Percentiles rank a stretch among this genome's conserved stretches.
phyloP scores from a whole-genome alignment of 2,329 filamentous ascomycete genomes.

The Keithomyces neogunnii region DNA sequence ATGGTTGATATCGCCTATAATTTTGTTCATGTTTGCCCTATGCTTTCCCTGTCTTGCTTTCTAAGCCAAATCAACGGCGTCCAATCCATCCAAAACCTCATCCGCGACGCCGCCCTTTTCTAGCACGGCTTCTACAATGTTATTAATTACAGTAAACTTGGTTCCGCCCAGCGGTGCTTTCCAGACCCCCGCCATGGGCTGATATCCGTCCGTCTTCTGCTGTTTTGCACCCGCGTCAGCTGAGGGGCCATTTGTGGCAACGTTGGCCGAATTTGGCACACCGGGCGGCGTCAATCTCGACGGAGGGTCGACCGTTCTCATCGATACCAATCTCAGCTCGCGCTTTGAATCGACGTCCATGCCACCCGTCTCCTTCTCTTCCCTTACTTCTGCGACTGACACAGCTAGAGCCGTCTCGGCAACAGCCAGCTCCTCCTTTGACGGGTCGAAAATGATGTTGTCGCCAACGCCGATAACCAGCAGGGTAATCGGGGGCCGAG shows the following conservation, averaged over 20 bases:
- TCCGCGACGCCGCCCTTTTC: constrained; percentile 73
- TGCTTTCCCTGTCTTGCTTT: background rate
- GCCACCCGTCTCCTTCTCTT: constrained; percentile 15
- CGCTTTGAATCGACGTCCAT: constrained; percentile 35
- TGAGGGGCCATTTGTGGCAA: constrained; percentile 36
- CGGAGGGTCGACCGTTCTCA: constrained; percentile 67
- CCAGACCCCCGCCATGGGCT: constrained; percentile 69
- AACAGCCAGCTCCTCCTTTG: constrained; percentile 83
- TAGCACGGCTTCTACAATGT: constrained; percentile 69
- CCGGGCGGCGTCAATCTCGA: constrained; percentile 65
- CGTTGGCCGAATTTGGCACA: constrained; percentile 55
- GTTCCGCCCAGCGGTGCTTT: constrained; percentile 76
- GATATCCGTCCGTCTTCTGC: constrained; percentile 34
- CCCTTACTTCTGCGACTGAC: constrained; percentile 53
- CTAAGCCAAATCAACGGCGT: constrained; percentile 61
- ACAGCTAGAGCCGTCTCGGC: constrained; percentile 84
- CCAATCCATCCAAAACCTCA: constrained; percentile 76
- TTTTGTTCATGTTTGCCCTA: background rate
- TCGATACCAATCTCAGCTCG: constrained; percentile 53
- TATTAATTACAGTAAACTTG: constrained; percentile 62
- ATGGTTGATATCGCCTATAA: background rate
- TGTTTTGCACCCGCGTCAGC: constrained; percentile 26
- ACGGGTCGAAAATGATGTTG: constrained; percentile 92
- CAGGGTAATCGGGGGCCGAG: constrained; percentile 76
- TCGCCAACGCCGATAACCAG: constrained; percentile 79